phyloP scores from a whole-genome alignment of 192 early-diverging fungal species.

The Entomortierella beljakovae region DNA sequence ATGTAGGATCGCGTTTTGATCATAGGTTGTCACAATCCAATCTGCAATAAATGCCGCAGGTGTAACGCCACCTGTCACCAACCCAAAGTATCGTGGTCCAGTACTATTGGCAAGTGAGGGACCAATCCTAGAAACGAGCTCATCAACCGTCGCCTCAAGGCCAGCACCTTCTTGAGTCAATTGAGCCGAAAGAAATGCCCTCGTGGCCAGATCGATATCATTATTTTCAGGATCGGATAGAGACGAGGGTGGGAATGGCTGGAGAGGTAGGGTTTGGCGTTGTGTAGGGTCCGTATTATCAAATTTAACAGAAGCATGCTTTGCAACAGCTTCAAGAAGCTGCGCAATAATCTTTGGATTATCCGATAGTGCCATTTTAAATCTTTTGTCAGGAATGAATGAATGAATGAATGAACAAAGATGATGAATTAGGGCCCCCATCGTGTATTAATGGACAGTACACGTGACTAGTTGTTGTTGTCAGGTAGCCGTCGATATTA shows the following conservation, averaged over 20 bases:
- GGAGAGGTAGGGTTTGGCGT: constrained; percentile 14
- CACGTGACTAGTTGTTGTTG: too few species aligned
- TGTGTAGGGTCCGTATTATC: constrained; percentile 2
- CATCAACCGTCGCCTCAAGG: constrained; percentile 10
- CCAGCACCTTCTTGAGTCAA: constrained; percentile 6
- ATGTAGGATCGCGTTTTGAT: constrained; percentile 56
- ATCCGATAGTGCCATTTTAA: constrained; percentile 14
- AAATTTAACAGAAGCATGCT: constrained; percentile 2
- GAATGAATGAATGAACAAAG: background rate
- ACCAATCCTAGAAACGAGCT: constrained; percentile 12
- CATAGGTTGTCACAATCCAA: constrained; percentile 50
- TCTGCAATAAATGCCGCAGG: constrained; percentile 57
- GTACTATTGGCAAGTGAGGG: constrained; percentile 37
- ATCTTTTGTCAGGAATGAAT: background rate
- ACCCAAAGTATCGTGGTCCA: constrained; percentile 65
- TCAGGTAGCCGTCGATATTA: too few species aligned
- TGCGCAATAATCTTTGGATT: constrained; percentile 4
- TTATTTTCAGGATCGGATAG: background rate
- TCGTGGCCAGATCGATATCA: background rate
- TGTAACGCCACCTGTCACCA: constrained; percentile 69
- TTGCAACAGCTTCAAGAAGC: constrained; percentile 11
- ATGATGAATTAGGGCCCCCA: background rate
- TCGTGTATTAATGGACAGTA: too few species aligned
- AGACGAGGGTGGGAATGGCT: constrained; percentile 18
- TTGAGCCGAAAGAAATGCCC: constrained; percentile 9